These are phyloP conservation scores for Sporothrix protearum DNA, from an alignment of 2,329 filamentous ascomycete genomes.

Conservation along the genomic window DNA sequence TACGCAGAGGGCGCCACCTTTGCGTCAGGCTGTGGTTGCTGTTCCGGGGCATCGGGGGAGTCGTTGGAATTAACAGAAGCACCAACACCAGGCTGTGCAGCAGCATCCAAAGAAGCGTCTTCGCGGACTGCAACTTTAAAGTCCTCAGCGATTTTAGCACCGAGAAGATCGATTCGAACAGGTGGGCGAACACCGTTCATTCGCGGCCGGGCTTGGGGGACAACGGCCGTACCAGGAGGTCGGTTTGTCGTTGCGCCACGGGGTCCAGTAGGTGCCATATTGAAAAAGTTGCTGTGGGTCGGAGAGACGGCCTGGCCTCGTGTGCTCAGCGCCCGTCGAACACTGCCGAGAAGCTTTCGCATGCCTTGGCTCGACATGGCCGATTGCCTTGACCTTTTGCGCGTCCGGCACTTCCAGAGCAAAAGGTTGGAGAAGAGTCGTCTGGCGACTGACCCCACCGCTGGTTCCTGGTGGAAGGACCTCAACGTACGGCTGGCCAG, in stretches of 20 bases:
- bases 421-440: slow-evolving; percentile 49
- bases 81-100: slow-evolving; percentile 19
- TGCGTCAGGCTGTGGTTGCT: slow-evolving; percentile 29
- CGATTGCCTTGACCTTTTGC: slow-evolving; percentile 47
- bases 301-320: slow-evolving; percentile 45
- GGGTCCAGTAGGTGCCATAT: slow-evolving; percentile 49
- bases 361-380: slow-evolving; percentile 70
- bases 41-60: background rate
- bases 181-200: slow-evolving; percentile 48
- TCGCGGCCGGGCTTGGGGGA: slow-evolving; percentile 51
- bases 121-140: slow-evolving; percentile 73
- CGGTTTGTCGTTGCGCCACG: slow-evolving; percentile 55
- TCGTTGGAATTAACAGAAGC: slow-evolving; percentile 28
- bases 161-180: slow-evolving; percentile 74
- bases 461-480: slow-evolving; percentile 52
- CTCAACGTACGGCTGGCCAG: slow-evolving; percentile 76
- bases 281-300: slow-evolving; percentile 47
- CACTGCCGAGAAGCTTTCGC: slow-evolving; percentile 80
- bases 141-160: slow-evolving; percentile 72
- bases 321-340: slow-evolving; percentile 75
- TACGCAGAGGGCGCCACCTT: slow-evolving; percentile 39
- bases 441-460: slow-evolving; percentile 48
- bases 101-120: slow-evolving; percentile 49
- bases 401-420: slow-evolving; percentile 31
- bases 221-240: slow-evolving; percentile 57